Conservation (phyloP, 306 rosid species). For the Rubus idaeus region DNA sequence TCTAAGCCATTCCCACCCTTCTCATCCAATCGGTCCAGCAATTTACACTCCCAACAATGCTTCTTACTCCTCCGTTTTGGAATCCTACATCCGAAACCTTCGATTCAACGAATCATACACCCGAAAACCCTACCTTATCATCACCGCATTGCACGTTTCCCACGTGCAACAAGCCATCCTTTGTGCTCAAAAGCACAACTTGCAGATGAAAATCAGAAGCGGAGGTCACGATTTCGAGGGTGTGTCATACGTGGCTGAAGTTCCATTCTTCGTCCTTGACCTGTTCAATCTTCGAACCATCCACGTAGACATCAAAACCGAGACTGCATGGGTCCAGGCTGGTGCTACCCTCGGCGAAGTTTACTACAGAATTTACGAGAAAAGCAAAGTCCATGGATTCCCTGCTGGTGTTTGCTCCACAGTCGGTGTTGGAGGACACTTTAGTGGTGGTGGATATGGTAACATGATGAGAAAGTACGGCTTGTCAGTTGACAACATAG, state of each 20-base stretch:
- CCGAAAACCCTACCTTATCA: constrained; percentile 51
- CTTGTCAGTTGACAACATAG: constrained; percentile 35
- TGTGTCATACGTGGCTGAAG: constrained; percentile 45
- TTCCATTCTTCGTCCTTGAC: constrained; percentile 66
- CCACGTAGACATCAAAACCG: constrained; percentile 34
- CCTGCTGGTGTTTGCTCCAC: constrained; percentile 43
- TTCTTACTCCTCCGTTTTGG: constrained; percentile 44
- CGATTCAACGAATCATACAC: constrained; percentile 59
- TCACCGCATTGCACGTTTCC: constrained; percentile 59
- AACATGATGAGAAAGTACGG: constrained; percentile 52
- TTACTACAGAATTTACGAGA: constrained; percentile 36
- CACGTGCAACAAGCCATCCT: constrained; percentile 48
- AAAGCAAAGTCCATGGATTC: constrained; percentile 43
- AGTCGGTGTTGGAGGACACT: constrained; percentile 43
- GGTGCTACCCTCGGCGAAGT: constrained; percentile 52
- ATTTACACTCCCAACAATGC: constrained; percentile 47
- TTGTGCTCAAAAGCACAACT: constrained; percentile 48
- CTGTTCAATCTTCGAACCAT: constrained; percentile 57
- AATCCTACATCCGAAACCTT: constrained; percentile 53
- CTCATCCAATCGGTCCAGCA: constrained; percentile 50
- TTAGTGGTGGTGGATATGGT: constrained; percentile 45
- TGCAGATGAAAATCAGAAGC: constrained; percentile 67
- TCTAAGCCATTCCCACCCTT: constrained; percentile 37
- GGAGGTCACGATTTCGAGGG: constrained; percentile 80
- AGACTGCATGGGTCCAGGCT: constrained; percentile 62